Conservation (phyloP, 2,329 filamentous ascomycete species). For the Stachybotrys chlorohalonatus region DNA sequence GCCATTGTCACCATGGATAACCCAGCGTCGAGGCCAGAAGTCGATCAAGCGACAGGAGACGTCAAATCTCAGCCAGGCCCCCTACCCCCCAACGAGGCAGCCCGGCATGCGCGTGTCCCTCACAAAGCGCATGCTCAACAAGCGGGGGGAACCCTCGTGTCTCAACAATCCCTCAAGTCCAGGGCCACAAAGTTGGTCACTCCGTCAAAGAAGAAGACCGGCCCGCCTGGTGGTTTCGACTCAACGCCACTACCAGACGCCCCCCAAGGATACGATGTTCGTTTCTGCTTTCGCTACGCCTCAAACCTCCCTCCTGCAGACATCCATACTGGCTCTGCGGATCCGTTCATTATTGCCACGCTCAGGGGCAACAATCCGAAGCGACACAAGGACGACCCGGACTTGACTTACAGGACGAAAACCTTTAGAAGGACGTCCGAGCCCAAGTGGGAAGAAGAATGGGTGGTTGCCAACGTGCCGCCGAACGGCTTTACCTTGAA, state of each 20-base stretch:
- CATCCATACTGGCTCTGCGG: conserved; percentile 65
- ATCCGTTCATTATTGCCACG: conserved; percentile 76
- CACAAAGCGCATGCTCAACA: not conserved
- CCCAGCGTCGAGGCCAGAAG: not conserved
- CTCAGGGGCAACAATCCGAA: conserved; percentile 60
- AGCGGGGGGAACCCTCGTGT: not conserved
- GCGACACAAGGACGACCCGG: conserved; percentile 79
- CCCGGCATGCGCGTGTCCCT: not conserved
- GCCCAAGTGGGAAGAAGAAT: conserved; percentile 75
- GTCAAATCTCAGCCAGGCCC: not conserved
- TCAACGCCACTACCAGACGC: conserved; percentile 65
- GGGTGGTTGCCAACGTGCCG: conserved; percentile 83
- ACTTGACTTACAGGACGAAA: conserved; percentile 62
- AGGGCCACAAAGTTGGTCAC: conserved; percentile 13
- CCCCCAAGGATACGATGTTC: conserved; percentile 73
- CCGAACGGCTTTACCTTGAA: conserved; percentile 74
- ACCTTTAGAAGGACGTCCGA: conserved; percentile 65
- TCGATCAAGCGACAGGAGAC: not conserved
- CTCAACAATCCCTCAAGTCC: not conserved
- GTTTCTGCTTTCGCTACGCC: conserved; percentile 76
- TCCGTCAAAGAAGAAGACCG: conserved; percentile 15
- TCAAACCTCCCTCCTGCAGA: conserved; percentile 77
- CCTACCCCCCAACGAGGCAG: not conserved
- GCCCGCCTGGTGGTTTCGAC: conserved; percentile 71
- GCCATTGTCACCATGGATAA: not conserved